phyloP scores from a whole-genome alignment of 495 filamentous ascomycete genomes.

The Neurospora intermedia region DNA sequence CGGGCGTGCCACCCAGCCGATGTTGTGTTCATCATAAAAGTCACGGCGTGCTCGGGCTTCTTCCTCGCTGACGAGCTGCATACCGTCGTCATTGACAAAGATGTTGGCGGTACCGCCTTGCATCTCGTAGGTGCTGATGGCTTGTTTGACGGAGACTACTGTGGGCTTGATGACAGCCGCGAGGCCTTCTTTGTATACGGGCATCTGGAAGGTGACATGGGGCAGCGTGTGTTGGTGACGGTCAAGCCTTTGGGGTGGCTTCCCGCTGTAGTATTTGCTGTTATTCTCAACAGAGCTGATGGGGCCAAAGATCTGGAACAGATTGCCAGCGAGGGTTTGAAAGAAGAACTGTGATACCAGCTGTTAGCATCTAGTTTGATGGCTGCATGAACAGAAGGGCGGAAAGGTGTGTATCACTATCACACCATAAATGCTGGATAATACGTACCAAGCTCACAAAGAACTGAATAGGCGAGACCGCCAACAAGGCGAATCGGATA shows the following conservation, averaged over 20 bases:
- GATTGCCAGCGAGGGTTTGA: constrained; percentile 43
- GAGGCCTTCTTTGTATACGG: constrained; percentile 66
- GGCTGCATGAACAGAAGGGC: background rate
- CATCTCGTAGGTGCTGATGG: constrained; percentile 57
- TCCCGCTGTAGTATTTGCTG: constrained; percentile 51
- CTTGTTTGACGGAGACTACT: constrained; percentile 48
- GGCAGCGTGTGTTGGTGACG: constrained; percentile 37
- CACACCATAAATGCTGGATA: background rate
- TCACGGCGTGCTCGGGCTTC: constrained; percentile 47
- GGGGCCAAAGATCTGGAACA: constrained; percentile 50
- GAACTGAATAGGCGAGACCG: constrained; percentile 37
- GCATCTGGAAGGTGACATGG: constrained; percentile 66
- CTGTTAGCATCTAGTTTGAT: constrained; percentile 2
- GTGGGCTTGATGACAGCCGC: constrained; percentile 51
- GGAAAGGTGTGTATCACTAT: background rate
- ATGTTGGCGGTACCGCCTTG: constrained; percentile 62
- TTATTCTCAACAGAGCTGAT: constrained; percentile 45
- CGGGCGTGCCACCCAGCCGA: constrained; percentile 51
- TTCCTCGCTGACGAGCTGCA: constrained; percentile 47
- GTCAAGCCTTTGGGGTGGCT: constrained; percentile 37
- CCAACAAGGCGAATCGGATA: constrained; percentile 36
- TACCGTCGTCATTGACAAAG: constrained; percentile 61
- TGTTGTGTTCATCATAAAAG: constrained; percentile 55
- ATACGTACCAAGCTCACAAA: constrained; percentile 46
- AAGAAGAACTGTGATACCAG: constrained; percentile 44